Evolutionary conservation across 371 early-diverging fungal genomes (phyloP).

Genomic region (Mucor saturninus): DNA sequence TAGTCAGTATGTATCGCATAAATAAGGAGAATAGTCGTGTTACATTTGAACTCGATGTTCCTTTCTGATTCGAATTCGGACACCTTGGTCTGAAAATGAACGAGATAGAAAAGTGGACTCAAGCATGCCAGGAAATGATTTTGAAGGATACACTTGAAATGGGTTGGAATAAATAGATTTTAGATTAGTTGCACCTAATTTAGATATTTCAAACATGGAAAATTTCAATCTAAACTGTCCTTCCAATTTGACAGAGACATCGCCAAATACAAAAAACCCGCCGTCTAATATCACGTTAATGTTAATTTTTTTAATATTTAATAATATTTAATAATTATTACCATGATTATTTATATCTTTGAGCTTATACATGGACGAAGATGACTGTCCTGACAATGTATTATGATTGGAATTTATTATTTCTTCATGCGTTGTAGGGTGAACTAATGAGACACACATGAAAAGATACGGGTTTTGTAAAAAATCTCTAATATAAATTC

Average conservation of each 20-base stretch:
- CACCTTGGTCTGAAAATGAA: slow-evolving; percentile 89
- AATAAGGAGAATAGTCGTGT: slow-evolving; percentile 1
- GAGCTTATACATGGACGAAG: slow-evolving; percentile 83
- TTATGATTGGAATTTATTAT: slow-evolving; percentile 22
- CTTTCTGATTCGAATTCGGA: slow-evolving; percentile 85
- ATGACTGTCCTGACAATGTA: slow-evolving; percentile 72
- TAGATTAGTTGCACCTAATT: slow-evolving; percentile 39
- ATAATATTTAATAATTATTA: slow-evolving; percentile 38
- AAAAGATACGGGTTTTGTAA: slow-evolving; percentile 79
- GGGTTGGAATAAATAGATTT: slow-evolving; percentile 70
- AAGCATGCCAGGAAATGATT: slow-evolving; percentile 86
- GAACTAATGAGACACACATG: slow-evolving; percentile 70
- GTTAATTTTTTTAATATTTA: neutral
- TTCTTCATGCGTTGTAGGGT: slow-evolving; percentile 51
- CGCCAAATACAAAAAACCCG: slow-evolving; percentile 92
- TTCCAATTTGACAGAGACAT: slow-evolving; percentile 84
- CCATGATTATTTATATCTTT: slow-evolving; percentile 79
- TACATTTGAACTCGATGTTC: slow-evolving; percentile 46
- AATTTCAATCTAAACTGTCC: slow-evolving; percentile 85
- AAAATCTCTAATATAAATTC: slow-evolving; percentile 52
- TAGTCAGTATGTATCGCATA: neutral
- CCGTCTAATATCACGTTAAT: slow-evolving; percentile 57
- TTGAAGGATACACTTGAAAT: slow-evolving; percentile 83
- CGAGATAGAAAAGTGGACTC: slow-evolving; percentile 85
- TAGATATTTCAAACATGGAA: slow-evolving; percentile 76